phyloP scores from a whole-genome alignment of 768 basidiomycete genomes.

The Hypholoma fasciculare region DNA sequence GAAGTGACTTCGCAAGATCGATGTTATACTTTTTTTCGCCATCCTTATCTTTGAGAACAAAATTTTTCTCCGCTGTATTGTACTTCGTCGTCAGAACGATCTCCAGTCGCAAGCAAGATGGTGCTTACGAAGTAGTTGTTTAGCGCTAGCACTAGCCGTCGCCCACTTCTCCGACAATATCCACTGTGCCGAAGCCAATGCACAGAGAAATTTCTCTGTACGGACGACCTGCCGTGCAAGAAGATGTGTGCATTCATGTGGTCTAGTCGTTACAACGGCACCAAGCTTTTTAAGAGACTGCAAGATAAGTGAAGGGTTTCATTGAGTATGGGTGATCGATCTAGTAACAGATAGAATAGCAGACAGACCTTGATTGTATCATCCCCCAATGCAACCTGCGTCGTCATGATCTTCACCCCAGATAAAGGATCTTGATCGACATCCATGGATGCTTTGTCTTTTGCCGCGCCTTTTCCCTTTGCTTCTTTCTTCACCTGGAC shows the following conservation, averaged over 20 bases:
- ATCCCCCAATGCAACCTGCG: conserved; percentile 59
- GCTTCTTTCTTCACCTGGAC: conserved; percentile 3
- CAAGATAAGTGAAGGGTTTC: background rate
- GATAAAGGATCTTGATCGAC: conserved; percentile 16
- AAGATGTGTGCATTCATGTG: conserved; percentile 78
- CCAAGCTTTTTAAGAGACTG: conserved; percentile 69
- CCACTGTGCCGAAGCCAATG: conserved; percentile 60
- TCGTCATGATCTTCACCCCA: conserved; percentile 61
- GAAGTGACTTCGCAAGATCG: conserved; percentile 59
- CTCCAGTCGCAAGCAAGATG: background rate
- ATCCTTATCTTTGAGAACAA: conserved; percentile 55
- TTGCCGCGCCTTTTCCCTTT: conserved; percentile 18
- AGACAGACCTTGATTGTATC: conserved; percentile 57
- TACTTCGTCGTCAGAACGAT: background rate
- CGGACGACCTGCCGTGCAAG: conserved; percentile 68
- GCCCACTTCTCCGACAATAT: conserved; percentile 75
- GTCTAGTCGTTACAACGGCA: conserved; percentile 57
- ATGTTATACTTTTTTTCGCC: conserved; percentile 71
- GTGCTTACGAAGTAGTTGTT: conserved; percentile 62
- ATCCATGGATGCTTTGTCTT: conserved; percentile 19
- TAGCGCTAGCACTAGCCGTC: conserved; percentile 51
- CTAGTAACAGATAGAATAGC: background rate
- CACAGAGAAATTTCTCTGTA: conserved; percentile 88
- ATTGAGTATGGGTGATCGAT: background rate
- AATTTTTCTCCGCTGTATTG: conserved; percentile 60